Conservation (phyloP, 164 flowering plant genomes). For the Platanus orientalis region DNA sequence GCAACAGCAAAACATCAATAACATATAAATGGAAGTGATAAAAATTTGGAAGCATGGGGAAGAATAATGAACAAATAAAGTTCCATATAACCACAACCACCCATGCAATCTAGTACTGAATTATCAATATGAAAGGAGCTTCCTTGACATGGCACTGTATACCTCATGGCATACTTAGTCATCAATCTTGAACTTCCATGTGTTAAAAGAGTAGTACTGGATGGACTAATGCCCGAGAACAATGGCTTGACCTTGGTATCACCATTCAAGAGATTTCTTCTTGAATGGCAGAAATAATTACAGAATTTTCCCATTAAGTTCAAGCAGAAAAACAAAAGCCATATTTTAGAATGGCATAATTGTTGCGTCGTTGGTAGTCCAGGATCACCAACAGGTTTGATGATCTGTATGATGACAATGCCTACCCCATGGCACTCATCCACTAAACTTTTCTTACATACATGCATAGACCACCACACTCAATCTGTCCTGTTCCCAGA, state of each 20-base stretch:
- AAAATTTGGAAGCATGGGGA: too few relatives aligned
- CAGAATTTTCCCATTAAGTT: neutral
- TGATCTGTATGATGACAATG: neutral
- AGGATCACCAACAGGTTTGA: neutral
- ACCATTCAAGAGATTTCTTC: neutral
- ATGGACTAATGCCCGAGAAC: neutral
- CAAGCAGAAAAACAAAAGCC: neutral
- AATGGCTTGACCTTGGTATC: neutral
- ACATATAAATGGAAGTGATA: neutral
- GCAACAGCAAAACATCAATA: constrained; percentile 23
- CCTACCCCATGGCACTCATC: too few relatives aligned
- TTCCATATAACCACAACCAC: too few relatives aligned
- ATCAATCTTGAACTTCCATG: too few relatives aligned
- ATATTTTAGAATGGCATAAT: neutral
- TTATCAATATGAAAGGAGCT: too few relatives aligned
- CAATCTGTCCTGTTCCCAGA: too few relatives aligned
- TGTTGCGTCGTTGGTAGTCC: neutral
- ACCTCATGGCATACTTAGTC: too few relatives aligned
- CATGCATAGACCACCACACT: too few relatives aligned
- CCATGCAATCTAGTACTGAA: too few relatives aligned
- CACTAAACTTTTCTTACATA: too few relatives aligned
- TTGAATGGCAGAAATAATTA: neutral
- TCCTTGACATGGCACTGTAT: too few relatives aligned
- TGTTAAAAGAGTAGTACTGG: neutral
- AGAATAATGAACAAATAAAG: too few relatives aligned